Evolutionary conservation across 306 rosid genomes (phyloP), one percentile per base, ranked within the genome.

Genomic region (Ormosia semicastrata): DNA sequence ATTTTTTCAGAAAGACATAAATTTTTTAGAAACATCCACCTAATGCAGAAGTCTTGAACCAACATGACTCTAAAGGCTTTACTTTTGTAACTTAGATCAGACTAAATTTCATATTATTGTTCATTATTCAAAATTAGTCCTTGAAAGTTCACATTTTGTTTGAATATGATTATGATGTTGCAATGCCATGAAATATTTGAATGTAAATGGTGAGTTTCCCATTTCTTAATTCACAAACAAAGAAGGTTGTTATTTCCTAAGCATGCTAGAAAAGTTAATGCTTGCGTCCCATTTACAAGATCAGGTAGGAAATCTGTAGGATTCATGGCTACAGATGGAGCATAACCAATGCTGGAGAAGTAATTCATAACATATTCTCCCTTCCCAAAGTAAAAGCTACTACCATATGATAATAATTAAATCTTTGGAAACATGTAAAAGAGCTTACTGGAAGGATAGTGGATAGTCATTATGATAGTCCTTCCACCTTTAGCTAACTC

Each of bases 401-500:
- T 47, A 50, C 86, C 86, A 54, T 86, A 75, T 15, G 84, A 82
- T 60, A 86, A 68, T 15, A 86, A 76, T 6, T 82, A 68, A 73
- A 82, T 71, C 85, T 68, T 86, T 6, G 67, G 39, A 49, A 79
- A 86, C 80, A 79, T 52, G 73, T 79, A 59, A 69, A 82, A 86
- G 2, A 86, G 60, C 76, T 67, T 78, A 34, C 87, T 79, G 13
- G 87, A 86, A 68, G 87, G 87, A 24, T 82, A 85, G 34, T 86
- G 85, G 2, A 82, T 82, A 49, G 82, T 86, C 82, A 83, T 82
- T 17, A 75, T 34, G 5, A 82, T 14, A 15, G 89, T 83, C 71
- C 89, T 82, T 44, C 89, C 86, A 33, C 57, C 64, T 67, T 73
- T 67, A 14, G 84, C 86, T 29, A 86, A 41, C 6, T 78, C 65